Percentiles rank a stretch among this genome's conserved stretches.
phyloP scores from a whole-genome alignment of 768 basidiomycete species.

The Phaffia tasmanica region DNA sequence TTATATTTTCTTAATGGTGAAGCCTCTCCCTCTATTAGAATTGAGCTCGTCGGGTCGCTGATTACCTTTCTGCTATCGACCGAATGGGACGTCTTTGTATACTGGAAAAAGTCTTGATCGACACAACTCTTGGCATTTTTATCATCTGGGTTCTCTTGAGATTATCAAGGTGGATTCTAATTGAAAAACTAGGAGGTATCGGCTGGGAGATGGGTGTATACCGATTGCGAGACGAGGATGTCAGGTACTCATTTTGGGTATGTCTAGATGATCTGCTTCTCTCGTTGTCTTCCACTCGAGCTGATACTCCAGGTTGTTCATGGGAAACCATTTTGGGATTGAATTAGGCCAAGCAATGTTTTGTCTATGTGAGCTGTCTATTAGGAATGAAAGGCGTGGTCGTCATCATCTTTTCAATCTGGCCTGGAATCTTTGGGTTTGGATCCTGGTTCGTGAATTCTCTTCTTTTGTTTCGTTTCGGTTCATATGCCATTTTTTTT shows the following conservation, averaged over 20 bases:
- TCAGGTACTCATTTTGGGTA: neutral
- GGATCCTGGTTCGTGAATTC: constrained; percentile 15
- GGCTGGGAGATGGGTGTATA: constrained; percentile 22
- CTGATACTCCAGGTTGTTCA: neutral
- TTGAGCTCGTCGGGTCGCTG: neutral
- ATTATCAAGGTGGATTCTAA: constrained; percentile 7
- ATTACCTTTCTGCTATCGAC: neutral
- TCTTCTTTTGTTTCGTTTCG: constrained; percentile 1
- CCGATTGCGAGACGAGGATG: neutral
- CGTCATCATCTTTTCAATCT: constrained; percentile 17
- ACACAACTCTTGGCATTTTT: constrained; percentile 18
- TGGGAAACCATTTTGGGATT: neutral
- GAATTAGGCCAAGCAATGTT: constrained; percentile 15
- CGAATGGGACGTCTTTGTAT: neutral
- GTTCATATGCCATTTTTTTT: neutral
- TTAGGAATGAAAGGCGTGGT: constrained; percentile 21
- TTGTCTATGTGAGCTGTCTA: constrained; percentile 14
- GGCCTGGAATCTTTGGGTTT: constrained; percentile 18
- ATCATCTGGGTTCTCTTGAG: constrained; percentile 15
- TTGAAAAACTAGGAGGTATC: neutral
- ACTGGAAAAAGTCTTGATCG: constrained; percentile 19
- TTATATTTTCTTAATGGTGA: constrained; percentile 3
- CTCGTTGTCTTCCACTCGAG: neutral
- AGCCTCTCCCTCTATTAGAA: neutral
- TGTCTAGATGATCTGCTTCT: neutral